Conservation (phyloP, 768 basidiomycete genomes). For the Naganishia onofrii region DNA sequence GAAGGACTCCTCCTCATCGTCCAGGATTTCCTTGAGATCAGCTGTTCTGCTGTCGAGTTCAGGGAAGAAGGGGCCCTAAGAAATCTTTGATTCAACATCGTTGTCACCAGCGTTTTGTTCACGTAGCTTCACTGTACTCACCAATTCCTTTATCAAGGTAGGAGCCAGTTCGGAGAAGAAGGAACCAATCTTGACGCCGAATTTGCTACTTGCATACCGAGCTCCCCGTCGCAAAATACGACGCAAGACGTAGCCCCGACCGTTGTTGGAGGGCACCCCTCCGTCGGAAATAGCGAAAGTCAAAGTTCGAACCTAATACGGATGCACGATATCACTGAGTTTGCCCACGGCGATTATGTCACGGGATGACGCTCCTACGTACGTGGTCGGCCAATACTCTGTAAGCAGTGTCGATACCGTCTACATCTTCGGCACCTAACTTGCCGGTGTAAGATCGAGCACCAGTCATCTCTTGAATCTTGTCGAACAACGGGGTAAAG, state of each 20-base stretch:
- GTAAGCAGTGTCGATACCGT: constrained; percentile 96
- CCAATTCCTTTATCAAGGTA: constrained; percentile 72
- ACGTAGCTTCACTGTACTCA: no score
- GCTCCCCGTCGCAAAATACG: constrained; percentile 89
- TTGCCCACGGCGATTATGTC: no score
- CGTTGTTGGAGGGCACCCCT: constrained; percentile 92
- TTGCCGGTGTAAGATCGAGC: constrained; percentile 83
- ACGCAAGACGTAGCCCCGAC: constrained; percentile 93
- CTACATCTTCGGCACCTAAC: constrained; percentile 89
- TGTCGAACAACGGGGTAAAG: constrained; percentile 81
- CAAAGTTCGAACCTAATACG: constrained; percentile 62
- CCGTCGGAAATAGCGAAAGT: constrained; percentile 96
- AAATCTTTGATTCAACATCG: no score
- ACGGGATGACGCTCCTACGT: no score
- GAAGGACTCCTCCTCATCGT: constrained; percentile 97
- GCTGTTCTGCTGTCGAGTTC: constrained; percentile 78
- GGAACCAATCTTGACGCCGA: constrained; percentile 83
- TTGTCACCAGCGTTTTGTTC: no score
- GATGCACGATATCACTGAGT: no score
- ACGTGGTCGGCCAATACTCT: constrained; percentile 90
- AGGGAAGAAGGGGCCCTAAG: constrained; percentile 69
- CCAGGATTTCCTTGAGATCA: constrained; percentile 88
- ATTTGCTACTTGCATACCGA: constrained; percentile 92
- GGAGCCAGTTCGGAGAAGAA: constrained; percentile 94
- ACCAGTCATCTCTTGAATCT: constrained; percentile 82